A percentile compares a stretch with the other conserved stretches of the same genome.
These are phyloP conservation scores for Citrus trifoliata DNA, from an alignment of 345 rosid species.

Conservation along the genomic window DNA sequence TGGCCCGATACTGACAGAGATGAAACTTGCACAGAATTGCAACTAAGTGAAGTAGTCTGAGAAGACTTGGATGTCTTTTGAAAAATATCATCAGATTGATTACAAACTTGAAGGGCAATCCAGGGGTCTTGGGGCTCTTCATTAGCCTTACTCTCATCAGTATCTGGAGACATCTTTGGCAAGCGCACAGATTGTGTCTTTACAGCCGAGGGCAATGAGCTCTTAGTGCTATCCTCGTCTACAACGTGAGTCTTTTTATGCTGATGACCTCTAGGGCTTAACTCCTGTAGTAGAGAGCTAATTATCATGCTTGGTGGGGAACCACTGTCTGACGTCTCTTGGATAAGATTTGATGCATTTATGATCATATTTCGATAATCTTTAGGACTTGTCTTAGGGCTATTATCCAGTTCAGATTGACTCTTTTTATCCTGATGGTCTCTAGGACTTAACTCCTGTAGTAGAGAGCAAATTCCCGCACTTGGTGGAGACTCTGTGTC, in stretches of 20 bases:
- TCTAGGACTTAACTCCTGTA: slow-evolving; percentile 38
- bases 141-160: slow-evolving; percentile 2
- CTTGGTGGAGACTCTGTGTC: slow-evolving; percentile 29
- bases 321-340: slow-evolving; percentile 39
- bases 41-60: background rate
- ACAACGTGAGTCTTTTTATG: slow-evolving; percentile 33
- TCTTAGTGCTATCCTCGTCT: slow-evolving; percentile 29
- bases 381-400: slow-evolving; percentile 11
- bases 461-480: slow-evolving; percentile 33
- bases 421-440: slow-evolving; percentile 34
- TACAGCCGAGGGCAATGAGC: slow-evolving; percentile 30
- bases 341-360: slow-evolving; percentile 17
- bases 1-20: slow-evolving; percentile 25
- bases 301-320: slow-evolving; percentile 15
- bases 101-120: slow-evolving; percentile 20
- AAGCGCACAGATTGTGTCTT: slow-evolving; percentile 30
- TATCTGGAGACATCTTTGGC: slow-evolving; percentile 22
- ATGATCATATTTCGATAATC: background rate
- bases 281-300: slow-evolving; percentile 39
- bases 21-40: slow-evolving; percentile 23
- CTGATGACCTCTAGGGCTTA: slow-evolving; percentile 36
- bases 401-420: slow-evolving; percentile 27
- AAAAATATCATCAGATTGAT: slow-evolving; percentile 14
- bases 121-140: slow-evolving; percentile 10
- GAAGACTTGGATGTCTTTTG: slow-evolving; percentile 23